Conservation (phyloP, 2,329 filamentous ascomycete genomes). For the Nemania diffusa region DNA sequence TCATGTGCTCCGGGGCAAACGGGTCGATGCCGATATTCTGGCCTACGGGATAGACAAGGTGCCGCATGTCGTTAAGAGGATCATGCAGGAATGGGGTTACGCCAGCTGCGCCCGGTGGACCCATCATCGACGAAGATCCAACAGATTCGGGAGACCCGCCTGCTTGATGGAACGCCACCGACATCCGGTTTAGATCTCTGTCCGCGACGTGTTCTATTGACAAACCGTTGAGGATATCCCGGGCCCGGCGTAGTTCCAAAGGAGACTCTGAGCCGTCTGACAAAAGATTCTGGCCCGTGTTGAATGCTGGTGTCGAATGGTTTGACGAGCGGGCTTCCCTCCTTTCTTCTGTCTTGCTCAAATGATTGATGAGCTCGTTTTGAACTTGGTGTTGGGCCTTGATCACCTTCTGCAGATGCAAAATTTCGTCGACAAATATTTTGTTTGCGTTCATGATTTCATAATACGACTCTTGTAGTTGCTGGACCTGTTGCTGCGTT, state of each 20-base stretch:
- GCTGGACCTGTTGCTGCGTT: conserved; percentile 91
- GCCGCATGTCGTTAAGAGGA: conserved; percentile 66
- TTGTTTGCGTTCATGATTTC: conserved; percentile 76
- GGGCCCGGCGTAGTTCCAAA: conserved; percentile 64
- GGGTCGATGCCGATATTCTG: conserved; percentile 93
- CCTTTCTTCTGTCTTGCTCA: conserved; percentile 60
- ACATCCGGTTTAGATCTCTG: conserved; percentile 65
- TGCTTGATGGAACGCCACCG: conserved; percentile 60
- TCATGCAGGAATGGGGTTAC: conserved; percentile 61
- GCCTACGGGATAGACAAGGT: conserved; percentile 89
- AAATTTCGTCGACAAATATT: conserved; percentile 69
- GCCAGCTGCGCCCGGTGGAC: conserved; percentile 58
- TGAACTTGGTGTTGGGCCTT: conserved; percentile 68
- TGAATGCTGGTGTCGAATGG: conserved; percentile 54
- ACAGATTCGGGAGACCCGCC: conserved; percentile 65
- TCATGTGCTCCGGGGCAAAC: conserved; percentile 92
- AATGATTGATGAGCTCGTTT: conserved; percentile 66
- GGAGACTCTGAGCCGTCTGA: conserved; percentile 59
- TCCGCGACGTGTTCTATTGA: conserved; percentile 64
- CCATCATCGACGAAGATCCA: conserved; percentile 63
- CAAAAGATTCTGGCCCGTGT: conserved; percentile 53
- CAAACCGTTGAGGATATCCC: conserved; percentile 65
- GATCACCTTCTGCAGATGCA: conserved; percentile 69
- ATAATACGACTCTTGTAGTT: conserved; percentile 84
- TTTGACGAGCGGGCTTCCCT: conserved; percentile 55